A percentile compares a stretch with the other conserved stretches of the same genome.
These are phyloP conservation scores for Hyphopichia fennica DNA, from an alignment of 1,139 yeast species.

Conservation along the genomic window DNA sequence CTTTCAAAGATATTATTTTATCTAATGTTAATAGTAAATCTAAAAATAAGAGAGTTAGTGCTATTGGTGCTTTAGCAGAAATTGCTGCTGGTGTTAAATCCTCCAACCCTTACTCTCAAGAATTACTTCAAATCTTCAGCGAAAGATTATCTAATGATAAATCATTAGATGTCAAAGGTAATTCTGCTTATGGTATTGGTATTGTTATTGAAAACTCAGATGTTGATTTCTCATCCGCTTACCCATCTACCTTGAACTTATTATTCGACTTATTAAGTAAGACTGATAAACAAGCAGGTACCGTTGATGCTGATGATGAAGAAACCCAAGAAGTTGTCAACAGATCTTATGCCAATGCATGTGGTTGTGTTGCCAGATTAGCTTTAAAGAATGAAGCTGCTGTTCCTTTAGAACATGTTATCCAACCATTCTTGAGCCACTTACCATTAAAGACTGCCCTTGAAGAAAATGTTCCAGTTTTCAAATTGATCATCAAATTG, in stretches of 20 bases:
- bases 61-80: constrained; percentile 91
- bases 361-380: constrained; percentile 97
- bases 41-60: constrained; percentile 74
- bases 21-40: constrained; percentile 64
- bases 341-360: constrained; percentile 89
- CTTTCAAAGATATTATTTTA: constrained; percentile 69
- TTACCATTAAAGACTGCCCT: constrained; percentile 86
- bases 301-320: constrained; percentile 64
- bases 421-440: constrained; percentile 74
- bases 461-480: constrained; percentile 92
- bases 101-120: constrained; percentile 65
- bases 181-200: constrained; percentile 96
- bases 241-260: constrained; percentile 69
- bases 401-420: constrained; percentile 78
- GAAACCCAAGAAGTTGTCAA: constrained; percentile 79
- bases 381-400: constrained; percentile 68
- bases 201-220: constrained; percentile 62
- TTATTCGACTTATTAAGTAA: constrained; percentile 77
- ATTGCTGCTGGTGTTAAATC: constrained; percentile 74
- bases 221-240: constrained; percentile 60
- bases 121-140: constrained; percentile 67
- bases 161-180: constrained; percentile 88
- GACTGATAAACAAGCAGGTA: constrained; percentile 68
- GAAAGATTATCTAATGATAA: constrained; percentile 72
- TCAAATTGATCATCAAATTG: constrained; percentile 71